Evolutionary conservation across 2,329 filamentous ascomycete genomes (phyloP), one percentile per base, ranked within the genome.

Genomic region (Xylaria digitata): DNA sequence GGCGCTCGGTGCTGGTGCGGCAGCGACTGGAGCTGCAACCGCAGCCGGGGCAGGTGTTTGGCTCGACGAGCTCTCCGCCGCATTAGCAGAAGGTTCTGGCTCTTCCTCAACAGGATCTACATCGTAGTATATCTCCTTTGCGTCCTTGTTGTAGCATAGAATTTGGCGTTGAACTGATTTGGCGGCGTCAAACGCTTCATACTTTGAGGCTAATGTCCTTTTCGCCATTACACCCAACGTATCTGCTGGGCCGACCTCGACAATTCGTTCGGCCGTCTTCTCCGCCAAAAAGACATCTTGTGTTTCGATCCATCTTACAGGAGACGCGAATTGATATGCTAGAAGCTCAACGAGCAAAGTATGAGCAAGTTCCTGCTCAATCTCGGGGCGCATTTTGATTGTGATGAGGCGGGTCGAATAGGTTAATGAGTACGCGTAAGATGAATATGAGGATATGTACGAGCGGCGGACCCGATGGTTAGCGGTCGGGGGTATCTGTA

Each of bases 121-220:
- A 78, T 97, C 95, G 82, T 99, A 99, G 85, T 99, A 99, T 72
- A 99, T 99, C 81, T 99, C 96, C 81, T 97, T 98, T 63, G 94
- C 92, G 78, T 99, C 96, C 82, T 99, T 99, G 86, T 97, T 98
- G 85, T 98, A 99, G 86, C 96, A 98, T 64, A 99, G 88, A 79
- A 99, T 97, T 81, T 98, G 95, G 79, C 96, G 90, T 83, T 97
- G 94, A 49, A 98, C 91, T 7, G 95, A 97, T 77, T 95, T 95
- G 69, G 96, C 96, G 63, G 96, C 96, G 82, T 99, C 96, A 82
- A 97, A 97, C 70, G 95, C 94, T 85, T 99, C 96, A 81, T 98
- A 99, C 83, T 98, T 98, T 78, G 94, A 94, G 68, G 94, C 93
- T 69, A 99, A 83, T 61, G 96, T 99, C 75, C 95, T 89, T 86